A percentile compares a stretch with the other conserved stretches of the same genome.
These are phyloP conservation scores for Lachancea nothofagi DNA, from an alignment of 805 yeast genomes.

Conservation along the genomic window DNA sequence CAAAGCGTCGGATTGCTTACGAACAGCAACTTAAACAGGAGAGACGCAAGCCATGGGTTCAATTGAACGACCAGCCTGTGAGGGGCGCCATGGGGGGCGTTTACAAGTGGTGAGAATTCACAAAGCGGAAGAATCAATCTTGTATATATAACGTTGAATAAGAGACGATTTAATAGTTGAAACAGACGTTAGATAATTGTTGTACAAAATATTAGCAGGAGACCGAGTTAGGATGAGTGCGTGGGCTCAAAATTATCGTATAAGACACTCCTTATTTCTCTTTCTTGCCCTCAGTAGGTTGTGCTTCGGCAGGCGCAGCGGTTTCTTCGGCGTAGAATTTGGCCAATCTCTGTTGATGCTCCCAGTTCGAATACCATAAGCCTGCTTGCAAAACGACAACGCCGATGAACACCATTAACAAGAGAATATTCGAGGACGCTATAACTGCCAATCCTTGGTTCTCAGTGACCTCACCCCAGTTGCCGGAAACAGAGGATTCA, in stretches of 20 bases:
- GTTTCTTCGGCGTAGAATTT: constrained; percentile 32
- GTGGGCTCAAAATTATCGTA: neutral
- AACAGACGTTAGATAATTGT: too few relatives aligned
- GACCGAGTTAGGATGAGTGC: neutral
- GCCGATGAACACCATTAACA: constrained; percentile 66
- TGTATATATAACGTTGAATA: constrained; percentile 9
- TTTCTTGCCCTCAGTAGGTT: constrained; percentile 12
- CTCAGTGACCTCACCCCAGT: constrained; percentile 92
- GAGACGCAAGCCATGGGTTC: constrained; percentile 48
- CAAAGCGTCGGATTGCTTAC: constrained; percentile 53
- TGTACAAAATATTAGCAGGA: too few relatives aligned
- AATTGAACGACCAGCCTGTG: constrained; percentile 40
- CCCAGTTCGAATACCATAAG: constrained; percentile 77
- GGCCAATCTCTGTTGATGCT: constrained; percentile 37
- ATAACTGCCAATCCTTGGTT: constrained; percentile 84
- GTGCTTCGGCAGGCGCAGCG: constrained; percentile 12
- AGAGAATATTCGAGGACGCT: constrained; percentile 81
- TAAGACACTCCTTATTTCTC: constrained; percentile 4
- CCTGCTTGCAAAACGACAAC: constrained; percentile 84
- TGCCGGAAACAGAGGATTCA: constrained; percentile 57
- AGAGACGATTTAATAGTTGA: too few relatives aligned
- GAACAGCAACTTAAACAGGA: constrained; percentile 48
- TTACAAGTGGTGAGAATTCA: constrained; percentile 46
- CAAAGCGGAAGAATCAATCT: constrained; percentile 1
- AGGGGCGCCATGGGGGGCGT: constrained; percentile 47